Conservation (phyloP, 2,329 filamentous ascomycete genomes). For the Dothidotthia symphoricarpi region DNA sequence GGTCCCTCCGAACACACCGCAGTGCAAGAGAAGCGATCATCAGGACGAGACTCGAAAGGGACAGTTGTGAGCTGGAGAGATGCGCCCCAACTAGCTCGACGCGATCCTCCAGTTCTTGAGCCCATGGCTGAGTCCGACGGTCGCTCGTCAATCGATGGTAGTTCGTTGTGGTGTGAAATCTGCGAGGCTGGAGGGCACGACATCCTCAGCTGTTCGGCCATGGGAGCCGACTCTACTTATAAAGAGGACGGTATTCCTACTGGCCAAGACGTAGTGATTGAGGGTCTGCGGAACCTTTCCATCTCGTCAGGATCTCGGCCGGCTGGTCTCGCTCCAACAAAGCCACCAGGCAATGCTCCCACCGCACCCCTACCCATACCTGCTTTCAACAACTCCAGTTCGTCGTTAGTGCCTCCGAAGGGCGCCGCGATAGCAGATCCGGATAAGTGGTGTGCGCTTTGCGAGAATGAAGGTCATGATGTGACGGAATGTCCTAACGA, state of each 20-base stretch:
- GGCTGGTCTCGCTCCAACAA: conserved; percentile 31
- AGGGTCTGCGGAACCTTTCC: conserved; percentile 36
- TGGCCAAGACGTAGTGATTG: conserved; percentile 34
- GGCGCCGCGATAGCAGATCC: conserved; percentile 55
- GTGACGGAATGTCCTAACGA: conserved; percentile 94
- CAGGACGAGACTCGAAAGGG: conserved; percentile 64
- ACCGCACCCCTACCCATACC: conserved; percentile 38
- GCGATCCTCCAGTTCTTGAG: conserved; percentile 52
- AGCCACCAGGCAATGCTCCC: conserved; percentile 37
- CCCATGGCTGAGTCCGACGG: conserved; percentile 68
- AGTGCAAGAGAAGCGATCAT: conserved; percentile 53
- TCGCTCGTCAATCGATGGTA: conserved; percentile 61
- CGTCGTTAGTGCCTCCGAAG: conserved; percentile 36
- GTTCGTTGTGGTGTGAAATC: conserved; percentile 85
- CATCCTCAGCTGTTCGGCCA: conserved; percentile 89
- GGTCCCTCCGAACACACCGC: conserved; percentile 50
- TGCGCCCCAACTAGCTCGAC: conserved; percentile 18
- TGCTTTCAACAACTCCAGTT: conserved; percentile 25
- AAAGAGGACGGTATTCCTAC: conserved; percentile 24
- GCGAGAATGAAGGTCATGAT: conserved; percentile 93
- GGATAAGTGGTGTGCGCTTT: conserved; percentile 94
- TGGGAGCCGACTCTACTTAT: conserved; percentile 59
- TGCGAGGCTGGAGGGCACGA: conserved; percentile 91
- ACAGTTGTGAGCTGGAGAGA: conserved; percentile 60
- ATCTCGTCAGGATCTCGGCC: conserved; percentile 33